Evolutionary conservation across 352 stramenopile genomes (phyloP).

Genomic region (Peronospora farinosa): DNA sequence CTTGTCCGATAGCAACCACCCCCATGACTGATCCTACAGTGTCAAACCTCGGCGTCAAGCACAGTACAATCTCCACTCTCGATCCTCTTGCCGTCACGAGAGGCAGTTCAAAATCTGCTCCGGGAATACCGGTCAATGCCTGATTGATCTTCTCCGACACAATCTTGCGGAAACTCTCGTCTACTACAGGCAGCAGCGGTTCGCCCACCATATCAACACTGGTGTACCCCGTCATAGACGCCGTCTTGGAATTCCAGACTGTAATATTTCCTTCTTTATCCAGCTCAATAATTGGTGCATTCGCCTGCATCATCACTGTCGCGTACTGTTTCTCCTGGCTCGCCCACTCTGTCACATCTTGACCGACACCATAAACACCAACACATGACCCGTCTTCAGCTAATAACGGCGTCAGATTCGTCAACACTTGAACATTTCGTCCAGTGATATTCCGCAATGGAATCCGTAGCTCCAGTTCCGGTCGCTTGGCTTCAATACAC

Average conservation of each 20-base stretch:
- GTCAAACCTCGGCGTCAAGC: conserved; percentile 47
- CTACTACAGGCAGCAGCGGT: conserved; percentile 41
- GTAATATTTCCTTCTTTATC: conserved; percentile 60
- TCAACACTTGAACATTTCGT: conserved; percentile 43
- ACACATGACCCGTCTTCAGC: conserved; percentile 35
- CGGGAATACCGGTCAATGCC: conserved; percentile 37
- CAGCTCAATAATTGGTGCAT: conserved; percentile 72
- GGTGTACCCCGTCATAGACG: conserved; percentile 44
- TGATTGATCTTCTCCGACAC: conserved; percentile 49
- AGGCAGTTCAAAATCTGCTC: conserved; percentile 44
- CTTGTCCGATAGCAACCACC: conserved; percentile 51
- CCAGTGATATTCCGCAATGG: conserved; percentile 40
- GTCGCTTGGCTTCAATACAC: conserved; percentile 30
- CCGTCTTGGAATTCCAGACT: conserved; percentile 58
- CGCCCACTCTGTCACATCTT: conserved; percentile 46
- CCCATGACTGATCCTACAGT: conserved; percentile 32
- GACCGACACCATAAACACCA: conserved; percentile 47
- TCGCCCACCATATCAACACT: conserved; percentile 43
- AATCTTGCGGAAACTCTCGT: conserved; percentile 35
- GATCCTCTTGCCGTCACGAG: conserved; percentile 42
- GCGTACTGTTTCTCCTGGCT: conserved; percentile 54
- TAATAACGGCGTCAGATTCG: conserved; percentile 49
- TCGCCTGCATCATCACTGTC: conserved; percentile 65
- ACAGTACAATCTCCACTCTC: conserved; percentile 47
- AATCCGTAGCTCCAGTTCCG: conserved; percentile 45